A percentile compares a stretch with the other conserved stretches of the same genome.
These are phyloP conservation scores for Heliamphora exappendiculata DNA, from an alignment of 148 eudicot species.

Conservation along the genomic window DNA sequence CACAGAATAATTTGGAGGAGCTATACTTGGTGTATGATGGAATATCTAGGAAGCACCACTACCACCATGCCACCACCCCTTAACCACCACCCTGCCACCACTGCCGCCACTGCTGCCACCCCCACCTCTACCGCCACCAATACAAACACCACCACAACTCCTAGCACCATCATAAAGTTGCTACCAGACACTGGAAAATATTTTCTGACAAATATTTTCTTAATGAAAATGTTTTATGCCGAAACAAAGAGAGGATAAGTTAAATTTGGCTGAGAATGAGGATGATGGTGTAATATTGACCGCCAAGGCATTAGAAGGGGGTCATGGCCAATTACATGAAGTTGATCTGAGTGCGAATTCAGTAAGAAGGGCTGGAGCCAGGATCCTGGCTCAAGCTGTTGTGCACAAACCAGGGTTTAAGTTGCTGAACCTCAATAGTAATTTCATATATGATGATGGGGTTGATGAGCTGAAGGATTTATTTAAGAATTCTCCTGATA, in stretches of 20 bases:
- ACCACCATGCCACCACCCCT: conserved; percentile 44
- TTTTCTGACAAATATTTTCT: no score
- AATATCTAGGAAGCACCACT: conserved; percentile 73
- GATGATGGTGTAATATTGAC: conserved; percentile 61
- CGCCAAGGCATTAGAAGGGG: conserved; percentile 52
- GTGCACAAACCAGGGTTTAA: conserved; percentile 42
- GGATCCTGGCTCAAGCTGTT: conserved; percentile 50
- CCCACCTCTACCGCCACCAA: no score
- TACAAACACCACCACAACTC: no score
- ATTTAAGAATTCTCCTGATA: conserved; percentile 43
- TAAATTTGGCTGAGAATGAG: conserved; percentile 63
- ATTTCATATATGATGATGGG: conserved; percentile 71
- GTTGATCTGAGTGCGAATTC: conserved; percentile 55
- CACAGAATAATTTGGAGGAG: conserved; percentile 62
- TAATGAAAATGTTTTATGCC: no score
- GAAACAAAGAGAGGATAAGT: conserved; percentile 31
- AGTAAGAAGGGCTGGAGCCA: conserved; percentile 61
- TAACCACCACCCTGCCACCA: no score
- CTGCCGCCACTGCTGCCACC: no score
- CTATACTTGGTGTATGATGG: conserved; percentile 69
- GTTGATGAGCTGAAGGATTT: conserved; percentile 53
- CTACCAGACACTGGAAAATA: no score
- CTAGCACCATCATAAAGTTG: no score
- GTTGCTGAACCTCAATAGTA: conserved; percentile 46
- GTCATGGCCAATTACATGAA: conserved; percentile 41